Evolutionary conservation across 75 land plant genomes (phyloP).

Genomic region (Selaginella moellendorffii): DNA sequence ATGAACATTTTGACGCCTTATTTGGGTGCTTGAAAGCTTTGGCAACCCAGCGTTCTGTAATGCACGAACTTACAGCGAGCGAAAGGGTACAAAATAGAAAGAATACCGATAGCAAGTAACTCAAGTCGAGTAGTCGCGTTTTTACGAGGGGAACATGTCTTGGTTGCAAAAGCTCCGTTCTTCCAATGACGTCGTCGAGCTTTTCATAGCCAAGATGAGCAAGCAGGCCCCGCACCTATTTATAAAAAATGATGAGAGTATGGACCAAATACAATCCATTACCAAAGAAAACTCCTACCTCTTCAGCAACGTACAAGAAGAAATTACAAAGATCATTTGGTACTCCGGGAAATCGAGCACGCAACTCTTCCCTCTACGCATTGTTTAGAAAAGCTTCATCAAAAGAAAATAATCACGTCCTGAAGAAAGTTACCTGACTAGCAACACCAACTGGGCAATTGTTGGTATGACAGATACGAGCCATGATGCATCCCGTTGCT

Average conservation of each 20-base stretch:
- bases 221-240: constrained; percentile 76
- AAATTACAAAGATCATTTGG: constrained; percentile 93
- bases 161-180: constrained; percentile 61
- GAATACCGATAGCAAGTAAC: constrained; percentile 71
- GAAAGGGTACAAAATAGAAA: neutral
- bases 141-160: constrained; percentile 59
- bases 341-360: constrained; percentile 97
- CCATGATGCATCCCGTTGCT: constrained; percentile 98
- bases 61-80: neutral
- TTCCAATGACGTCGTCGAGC: constrained; percentile 87
- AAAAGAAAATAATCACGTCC: no score
- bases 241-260: no score
- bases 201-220: constrained; percentile 88
- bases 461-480: constrained; percentile 96
- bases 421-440: constrained; percentile 62
- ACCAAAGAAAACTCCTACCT: no score
- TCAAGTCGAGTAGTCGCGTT: constrained; percentile 82
- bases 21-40: constrained; percentile 68
- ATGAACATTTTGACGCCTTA: constrained; percentile 78
- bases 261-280: no score
- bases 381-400: no score
- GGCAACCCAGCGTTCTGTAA: constrained; percentile 65
- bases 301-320: constrained; percentile 89
- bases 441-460: constrained; percentile 99
- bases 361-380: constrained; percentile 92